phyloP scores from a whole-genome alignment of 768 basidiomycete species.

The Neoboletus subvelutipes region DNA sequence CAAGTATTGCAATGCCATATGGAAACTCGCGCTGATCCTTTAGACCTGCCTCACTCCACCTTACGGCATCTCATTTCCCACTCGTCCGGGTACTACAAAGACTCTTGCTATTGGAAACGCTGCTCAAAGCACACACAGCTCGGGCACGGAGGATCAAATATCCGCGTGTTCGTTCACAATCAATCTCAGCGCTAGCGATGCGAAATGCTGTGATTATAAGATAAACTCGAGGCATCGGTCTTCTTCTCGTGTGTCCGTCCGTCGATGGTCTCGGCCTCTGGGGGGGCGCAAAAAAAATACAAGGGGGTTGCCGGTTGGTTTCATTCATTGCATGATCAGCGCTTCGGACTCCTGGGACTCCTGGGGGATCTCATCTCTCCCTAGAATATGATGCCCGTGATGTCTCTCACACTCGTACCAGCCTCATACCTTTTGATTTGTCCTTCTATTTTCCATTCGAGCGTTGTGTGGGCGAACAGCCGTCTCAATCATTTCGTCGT shows the following conservation, averaged over 20 bases:
- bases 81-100: background rate
- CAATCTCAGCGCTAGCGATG: background rate
- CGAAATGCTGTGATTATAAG: background rate
- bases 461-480: constrained; percentile 16
- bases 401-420: background rate
- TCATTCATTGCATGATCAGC: constrained; percentile 31
- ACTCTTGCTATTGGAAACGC: background rate
- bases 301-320: background rate
- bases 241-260: background rate
- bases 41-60: constrained; percentile 1
- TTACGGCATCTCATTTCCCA: constrained; percentile 18
- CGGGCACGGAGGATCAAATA: constrained; percentile 1
- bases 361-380: constrained; percentile 13
- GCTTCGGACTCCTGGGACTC: constrained; percentile 1
- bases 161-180: background rate
- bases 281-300: background rate
- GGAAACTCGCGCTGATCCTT: background rate
- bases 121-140: background rate
- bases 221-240: background rate
- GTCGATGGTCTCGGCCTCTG: background rate
- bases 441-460: constrained; percentile 6
- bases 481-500: constrained; percentile 8
- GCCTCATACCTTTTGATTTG: background rate
- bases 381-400: constrained; percentile 10
- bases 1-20: background rate